A percentile compares a stretch with the other conserved stretches of the same genome.
Conservation (phyloP, 2,329 filamentous ascomycete species). For the Aspergillus quadricinctus region DNA sequence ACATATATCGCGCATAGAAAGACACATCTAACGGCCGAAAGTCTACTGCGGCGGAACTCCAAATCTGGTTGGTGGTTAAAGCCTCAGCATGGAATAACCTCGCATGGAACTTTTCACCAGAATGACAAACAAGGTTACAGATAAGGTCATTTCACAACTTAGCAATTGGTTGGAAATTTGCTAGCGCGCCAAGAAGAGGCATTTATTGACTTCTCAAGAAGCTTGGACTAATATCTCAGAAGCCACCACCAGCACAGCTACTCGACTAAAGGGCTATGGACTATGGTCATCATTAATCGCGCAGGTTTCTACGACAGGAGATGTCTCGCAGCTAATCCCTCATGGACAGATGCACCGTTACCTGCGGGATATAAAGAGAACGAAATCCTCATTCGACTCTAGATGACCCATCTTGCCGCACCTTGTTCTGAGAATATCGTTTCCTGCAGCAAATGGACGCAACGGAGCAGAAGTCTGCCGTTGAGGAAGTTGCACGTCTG, state of each 20-base stretch:
- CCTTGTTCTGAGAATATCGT: neutral
- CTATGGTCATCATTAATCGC: neutral
- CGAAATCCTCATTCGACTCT: neutral
- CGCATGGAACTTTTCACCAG: neutral
- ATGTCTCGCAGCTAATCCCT: neutral
- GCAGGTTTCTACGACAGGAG: neutral
- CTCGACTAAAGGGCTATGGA: neutral
- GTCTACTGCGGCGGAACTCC: too few species aligned
- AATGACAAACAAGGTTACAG: neutral
- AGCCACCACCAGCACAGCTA: too few species aligned
- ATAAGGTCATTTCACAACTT: neutral
- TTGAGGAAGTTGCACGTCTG: conserved; percentile 3
- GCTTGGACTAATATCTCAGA: neutral
- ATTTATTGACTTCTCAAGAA: neutral
- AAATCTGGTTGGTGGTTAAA: neutral
- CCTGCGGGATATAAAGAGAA: neutral
- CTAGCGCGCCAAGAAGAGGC: neutral
- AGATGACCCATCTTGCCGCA: neutral
- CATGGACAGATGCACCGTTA: neutral
- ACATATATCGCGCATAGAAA: neutral
- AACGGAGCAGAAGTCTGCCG: neutral
- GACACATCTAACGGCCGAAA: too few species aligned
- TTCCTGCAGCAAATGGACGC: neutral
- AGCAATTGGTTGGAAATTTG: neutral
- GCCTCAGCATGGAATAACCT: neutral